Conservation (phyloP, 495 filamentous ascomycete species). For the Parachaetomium inaequale region DNA sequence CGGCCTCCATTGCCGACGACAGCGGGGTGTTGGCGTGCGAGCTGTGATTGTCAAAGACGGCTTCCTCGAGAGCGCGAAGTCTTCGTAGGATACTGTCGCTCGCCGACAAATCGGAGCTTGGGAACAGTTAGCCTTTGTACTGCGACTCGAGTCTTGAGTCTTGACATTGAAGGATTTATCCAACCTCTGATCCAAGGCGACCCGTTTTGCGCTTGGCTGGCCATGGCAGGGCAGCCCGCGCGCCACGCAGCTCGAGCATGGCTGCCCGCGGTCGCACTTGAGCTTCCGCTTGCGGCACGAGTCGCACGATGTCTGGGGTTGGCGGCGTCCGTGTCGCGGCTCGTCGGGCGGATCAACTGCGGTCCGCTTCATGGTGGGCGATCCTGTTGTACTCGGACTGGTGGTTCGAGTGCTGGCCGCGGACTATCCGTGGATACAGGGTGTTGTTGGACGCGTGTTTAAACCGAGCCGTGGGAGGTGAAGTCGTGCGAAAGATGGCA, state of each 20-base stretch:
- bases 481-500: no score
- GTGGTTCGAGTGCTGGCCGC: background rate
- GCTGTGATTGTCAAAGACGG: slow-evolving; percentile 17
- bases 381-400: background rate
- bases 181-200: background rate
- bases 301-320: slow-evolving; percentile 44
- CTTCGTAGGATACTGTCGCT: slow-evolving; percentile 12
- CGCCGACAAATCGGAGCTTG: background rate
- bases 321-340: slow-evolving; percentile 32
- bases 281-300: slow-evolving; percentile 44
- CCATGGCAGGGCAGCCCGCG: slow-evolving; percentile 20
- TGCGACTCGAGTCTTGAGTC: background rate
- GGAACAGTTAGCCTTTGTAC: background rate
- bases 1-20: background rate
- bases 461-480: no score
- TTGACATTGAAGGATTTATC: background rate
- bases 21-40: background rate
- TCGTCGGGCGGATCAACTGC: background rate
- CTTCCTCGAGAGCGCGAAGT: slow-evolving; percentile 22
- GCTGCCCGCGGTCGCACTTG: slow-evolving; percentile 43
- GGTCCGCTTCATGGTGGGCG: background rate
- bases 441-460: background rate
- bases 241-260: slow-evolving; percentile 32
- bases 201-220: background rate
- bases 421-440: background rate